Percentiles rank a stretch among this genome's conserved stretches.
Evolutionary conservation across 2,329 filamentous ascomycete genomes (phyloP).

Genomic region (Alternaria arborescens): DNA sequence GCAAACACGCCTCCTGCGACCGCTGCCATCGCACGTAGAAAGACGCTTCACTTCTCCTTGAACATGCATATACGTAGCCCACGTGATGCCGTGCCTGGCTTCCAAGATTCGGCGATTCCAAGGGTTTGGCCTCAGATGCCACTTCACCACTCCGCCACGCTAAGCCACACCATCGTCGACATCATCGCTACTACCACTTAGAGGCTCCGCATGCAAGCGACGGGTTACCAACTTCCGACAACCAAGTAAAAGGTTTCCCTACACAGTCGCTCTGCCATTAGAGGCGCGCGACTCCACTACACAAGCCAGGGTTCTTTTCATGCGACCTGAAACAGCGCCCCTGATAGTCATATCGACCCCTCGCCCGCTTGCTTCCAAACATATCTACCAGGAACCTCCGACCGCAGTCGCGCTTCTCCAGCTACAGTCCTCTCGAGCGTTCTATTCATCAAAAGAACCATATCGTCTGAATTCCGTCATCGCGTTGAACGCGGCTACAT

Average conservation of each 20-base stretch:
- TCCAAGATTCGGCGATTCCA: neutral
- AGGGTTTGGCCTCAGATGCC: slow-evolving; percentile 4
- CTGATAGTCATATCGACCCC: slow-evolving; percentile 36
- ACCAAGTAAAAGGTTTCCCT: slow-evolving; percentile 11
- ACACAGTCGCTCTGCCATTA: slow-evolving; percentile 20
- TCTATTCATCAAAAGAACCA: slow-evolving; percentile 16
- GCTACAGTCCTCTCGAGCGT: slow-evolving; percentile 23
- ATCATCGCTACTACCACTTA: slow-evolving; percentile 13
- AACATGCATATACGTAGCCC: slow-evolving; percentile 13
- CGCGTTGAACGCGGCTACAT: slow-evolving; percentile 33
- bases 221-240: slow-evolving; percentile 13
- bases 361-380: slow-evolving; percentile 42
- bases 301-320: slow-evolving; percentile 28
- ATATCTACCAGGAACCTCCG: slow-evolving; percentile 34
- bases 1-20: slow-evolving; percentile 15
- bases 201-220: slow-evolving; percentile 12
- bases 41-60: slow-evolving; percentile 3
- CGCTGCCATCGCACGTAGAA: slow-evolving; percentile 1
- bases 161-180: slow-evolving; percentile 13
- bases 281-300: slow-evolving; percentile 25
- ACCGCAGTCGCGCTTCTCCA: slow-evolving; percentile 22
- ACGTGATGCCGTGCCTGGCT: slow-evolving; percentile 17
- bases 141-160: slow-evolving; percentile 9
- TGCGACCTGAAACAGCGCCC: slow-evolving; percentile 49
- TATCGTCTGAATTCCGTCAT: slow-evolving; percentile 20